Evolutionary conservation across 495 filamentous ascomycete genomes (phyloP).

Genomic region (Glutinoglossum americanum): DNA sequence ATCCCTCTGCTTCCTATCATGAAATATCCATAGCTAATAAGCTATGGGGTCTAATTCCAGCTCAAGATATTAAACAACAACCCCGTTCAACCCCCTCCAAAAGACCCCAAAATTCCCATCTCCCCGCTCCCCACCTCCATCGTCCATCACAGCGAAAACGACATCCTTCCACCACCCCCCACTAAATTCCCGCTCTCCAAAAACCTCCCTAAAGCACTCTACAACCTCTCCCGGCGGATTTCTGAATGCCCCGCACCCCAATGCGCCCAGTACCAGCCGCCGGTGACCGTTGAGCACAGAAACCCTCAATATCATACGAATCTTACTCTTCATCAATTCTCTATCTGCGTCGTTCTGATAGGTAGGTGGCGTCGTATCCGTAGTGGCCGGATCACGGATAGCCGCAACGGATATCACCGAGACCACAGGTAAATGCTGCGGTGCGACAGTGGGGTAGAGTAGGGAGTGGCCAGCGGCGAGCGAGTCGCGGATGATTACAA

Average conservation of each 20-base stretch:
- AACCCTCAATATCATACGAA: conserved; percentile 32
- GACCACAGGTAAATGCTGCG: conserved; percentile 23
- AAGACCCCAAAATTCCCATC: conserved; percentile 31
- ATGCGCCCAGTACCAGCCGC: conserved; percentile 37
- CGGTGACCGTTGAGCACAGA: conserved; percentile 28
- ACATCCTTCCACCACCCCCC: conserved; percentile 34
- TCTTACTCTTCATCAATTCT: conserved; percentile 32
- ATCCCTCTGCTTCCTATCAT: too few relatives aligned
- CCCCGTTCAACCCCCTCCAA: conserved; percentile 21
- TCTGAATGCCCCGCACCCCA: conserved; percentile 43
- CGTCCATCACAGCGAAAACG: conserved; percentile 17
- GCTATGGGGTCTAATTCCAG: too few relatives aligned
- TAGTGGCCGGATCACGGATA: conserved; percentile 18
- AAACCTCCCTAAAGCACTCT: conserved; percentile 33
- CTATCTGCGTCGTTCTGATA: conserved; percentile 17
- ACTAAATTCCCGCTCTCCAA: conserved; percentile 29
- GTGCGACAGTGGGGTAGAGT: conserved; percentile 16
- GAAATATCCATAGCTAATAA: too few relatives aligned
- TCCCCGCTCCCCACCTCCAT: conserved; percentile 7
- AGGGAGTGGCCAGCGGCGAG: conserved; percentile 20
- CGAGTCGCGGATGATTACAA: conserved; percentile 30
- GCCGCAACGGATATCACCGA: conserved; percentile 39
- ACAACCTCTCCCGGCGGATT: conserved; percentile 43
- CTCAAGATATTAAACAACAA: conserved; percentile 20
- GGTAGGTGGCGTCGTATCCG: conserved; percentile 5